Evolutionary conservation across 257 asterid species (phyloP).

Genomic region (Solanum chiquidenum): DNA sequence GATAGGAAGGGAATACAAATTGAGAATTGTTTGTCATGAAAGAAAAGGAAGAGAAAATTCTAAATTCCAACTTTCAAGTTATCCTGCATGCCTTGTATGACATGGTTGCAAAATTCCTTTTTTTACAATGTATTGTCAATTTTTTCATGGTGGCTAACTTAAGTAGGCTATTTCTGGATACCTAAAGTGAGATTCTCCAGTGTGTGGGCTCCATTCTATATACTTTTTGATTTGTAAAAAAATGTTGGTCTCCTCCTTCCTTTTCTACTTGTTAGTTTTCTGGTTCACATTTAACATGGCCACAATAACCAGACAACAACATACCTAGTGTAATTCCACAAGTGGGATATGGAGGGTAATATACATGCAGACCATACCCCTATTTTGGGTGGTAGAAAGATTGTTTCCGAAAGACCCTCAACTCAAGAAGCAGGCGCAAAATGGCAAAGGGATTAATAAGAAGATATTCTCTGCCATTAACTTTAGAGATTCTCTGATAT

Average conservation of each 20-base stretch:
- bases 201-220: neutral
- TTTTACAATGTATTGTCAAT: neutral
- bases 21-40: conserved; percentile 29
- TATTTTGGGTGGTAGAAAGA: neutral
- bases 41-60: conserved; percentile 26
- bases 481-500: neutral
- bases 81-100: conserved; percentile 32
- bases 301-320: neutral
- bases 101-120: conserved; percentile 1
- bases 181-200: neutral
- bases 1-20: neutral
- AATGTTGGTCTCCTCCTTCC: neutral
- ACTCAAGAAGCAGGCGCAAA: neutral
- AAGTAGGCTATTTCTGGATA: neutral
- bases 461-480: neutral
- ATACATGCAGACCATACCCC: neutral
- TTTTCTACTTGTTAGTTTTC: neutral
- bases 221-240: neutral
- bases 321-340: neutral
- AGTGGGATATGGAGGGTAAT: neutral
- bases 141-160: neutral
- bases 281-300: neutral
- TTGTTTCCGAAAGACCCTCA: neutral
- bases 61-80: conserved; percentile 26
- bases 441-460: neutral